These are phyloP conservation scores for Xylariaceae sp. DNA, from an alignment of 2,329 filamentous ascomycete species.

Conservation along the genomic window DNA sequence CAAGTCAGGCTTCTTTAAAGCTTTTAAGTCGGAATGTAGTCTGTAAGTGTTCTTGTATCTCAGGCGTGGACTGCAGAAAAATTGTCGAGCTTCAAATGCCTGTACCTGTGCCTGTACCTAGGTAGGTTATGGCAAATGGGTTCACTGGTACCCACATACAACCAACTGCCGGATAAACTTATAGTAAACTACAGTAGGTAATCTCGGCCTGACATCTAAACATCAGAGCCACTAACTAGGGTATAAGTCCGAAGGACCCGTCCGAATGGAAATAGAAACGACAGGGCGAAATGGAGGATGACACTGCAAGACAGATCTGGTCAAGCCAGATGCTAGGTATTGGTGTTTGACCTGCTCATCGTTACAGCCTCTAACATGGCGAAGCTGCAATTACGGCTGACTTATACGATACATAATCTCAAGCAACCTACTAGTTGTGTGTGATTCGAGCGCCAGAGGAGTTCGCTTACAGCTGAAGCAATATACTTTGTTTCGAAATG, in stretches of 20 bases:
- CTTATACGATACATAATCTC: constrained; percentile 3
- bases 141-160: constrained; percentile 3
- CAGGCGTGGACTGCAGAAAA: neutral
- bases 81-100: constrained; percentile 1
- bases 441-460: neutral
- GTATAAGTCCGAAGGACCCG: constrained; percentile 24
- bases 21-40: constrained; percentile 8
- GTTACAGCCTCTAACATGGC: constrained; percentile 42
- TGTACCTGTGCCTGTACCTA: neutral
- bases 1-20: neutral
- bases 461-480: constrained; percentile 10
- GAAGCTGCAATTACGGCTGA: constrained; percentile 34
- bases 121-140: neutral
- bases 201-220: constrained; percentile 13
- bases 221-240: constrained; percentile 13
- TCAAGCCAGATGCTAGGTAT: constrained; percentile 13
- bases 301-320: constrained; percentile 3
- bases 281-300: constrained; percentile 6
- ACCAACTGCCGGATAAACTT: constrained; percentile 22
- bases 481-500: constrained; percentile 11
- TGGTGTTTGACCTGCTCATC: constrained; percentile 7
- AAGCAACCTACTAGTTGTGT: neutral
- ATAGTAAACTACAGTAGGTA: constrained; percentile 14
- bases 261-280: constrained; percentile 28
- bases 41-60: constrained; percentile 8